These are phyloP conservation scores for Neofusicoccum sp. DNA, from an alignment of 2,329 filamentous ascomycete genomes.

Conservation along the genomic window DNA sequence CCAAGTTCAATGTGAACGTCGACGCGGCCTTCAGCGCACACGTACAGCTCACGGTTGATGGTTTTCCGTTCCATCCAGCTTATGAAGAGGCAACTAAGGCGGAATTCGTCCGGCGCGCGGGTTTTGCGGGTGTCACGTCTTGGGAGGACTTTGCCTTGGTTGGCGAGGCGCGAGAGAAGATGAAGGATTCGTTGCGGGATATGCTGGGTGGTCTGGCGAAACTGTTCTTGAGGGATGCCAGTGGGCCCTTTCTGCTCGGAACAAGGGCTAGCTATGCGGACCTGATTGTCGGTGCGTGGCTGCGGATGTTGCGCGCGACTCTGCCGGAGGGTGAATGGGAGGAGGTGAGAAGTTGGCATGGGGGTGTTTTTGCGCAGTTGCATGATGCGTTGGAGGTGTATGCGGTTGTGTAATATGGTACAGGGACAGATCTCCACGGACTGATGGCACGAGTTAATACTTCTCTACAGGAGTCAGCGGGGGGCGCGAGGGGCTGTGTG, in stretches of 20 bases:
- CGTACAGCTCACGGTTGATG: conserved; percentile 39
- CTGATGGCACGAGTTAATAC: no score
- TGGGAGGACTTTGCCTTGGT: conserved; percentile 45
- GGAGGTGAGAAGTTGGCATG: conserved; percentile 49
- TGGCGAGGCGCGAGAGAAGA: conserved; percentile 41
- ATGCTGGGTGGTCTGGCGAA: conserved; percentile 44
- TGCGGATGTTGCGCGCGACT: conserved; percentile 46
- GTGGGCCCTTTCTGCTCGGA: conserved; percentile 53
- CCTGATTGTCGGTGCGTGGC: conserved; percentile 57
- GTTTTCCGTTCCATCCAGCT: conserved; percentile 53
- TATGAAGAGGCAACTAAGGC: conserved; percentile 46
- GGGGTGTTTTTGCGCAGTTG: conserved; percentile 50
- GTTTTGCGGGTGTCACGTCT: conserved; percentile 37
- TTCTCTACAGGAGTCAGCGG: no score
- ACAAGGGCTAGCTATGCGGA: conserved; percentile 52
- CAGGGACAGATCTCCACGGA: no score
- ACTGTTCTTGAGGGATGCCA: conserved; percentile 39
- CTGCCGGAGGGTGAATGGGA: conserved; percentile 51
- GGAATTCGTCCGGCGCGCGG: conserved; percentile 50
- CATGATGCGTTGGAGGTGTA: conserved; percentile 43
- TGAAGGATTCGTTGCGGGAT: conserved; percentile 42
- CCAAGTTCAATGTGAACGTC: conserved; percentile 53
- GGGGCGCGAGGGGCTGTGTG: no score
- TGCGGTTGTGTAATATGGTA: neutral
- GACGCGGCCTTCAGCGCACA: conserved; percentile 55